Conservation (phyloP, 345 rosid genomes). For the Boechera divaricarpa region DNA sequence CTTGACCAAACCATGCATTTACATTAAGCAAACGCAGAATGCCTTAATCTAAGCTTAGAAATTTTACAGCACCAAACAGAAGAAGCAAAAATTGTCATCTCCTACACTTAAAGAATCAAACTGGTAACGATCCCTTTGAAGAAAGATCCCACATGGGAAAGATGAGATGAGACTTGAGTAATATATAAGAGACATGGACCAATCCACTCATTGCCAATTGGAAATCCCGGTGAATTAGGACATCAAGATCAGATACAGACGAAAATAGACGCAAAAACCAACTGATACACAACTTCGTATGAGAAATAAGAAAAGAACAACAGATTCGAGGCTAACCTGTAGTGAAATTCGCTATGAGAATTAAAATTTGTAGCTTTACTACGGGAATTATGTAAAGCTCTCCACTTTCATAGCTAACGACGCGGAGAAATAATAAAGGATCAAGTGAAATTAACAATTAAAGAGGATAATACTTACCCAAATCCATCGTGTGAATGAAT, state of each 20-base stretch:
- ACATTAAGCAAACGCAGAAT: too few species aligned
- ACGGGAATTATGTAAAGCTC: not conserved
- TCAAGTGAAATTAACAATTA: not conserved
- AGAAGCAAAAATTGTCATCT: not conserved
- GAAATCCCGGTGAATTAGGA: too few species aligned
- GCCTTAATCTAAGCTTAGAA: too few species aligned
- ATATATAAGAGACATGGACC: too few species aligned
- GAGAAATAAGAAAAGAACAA: too few species aligned
- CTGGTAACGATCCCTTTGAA: not conserved
- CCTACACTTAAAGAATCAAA: not conserved
- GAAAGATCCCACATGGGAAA: too few species aligned
- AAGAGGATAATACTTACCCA: not conserved
- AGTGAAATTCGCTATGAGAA: not conserved
- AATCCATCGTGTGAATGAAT: not conserved
- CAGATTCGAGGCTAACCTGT: not conserved
- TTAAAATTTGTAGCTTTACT: not conserved
- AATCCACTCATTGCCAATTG: too few species aligned
- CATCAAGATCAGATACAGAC: too few species aligned
- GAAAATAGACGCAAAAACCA: too few species aligned
- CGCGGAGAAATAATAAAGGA: not conserved
- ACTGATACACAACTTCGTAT: too few species aligned
- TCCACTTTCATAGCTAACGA: not conserved
- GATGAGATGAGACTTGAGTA: too few species aligned
- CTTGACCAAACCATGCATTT: too few species aligned
- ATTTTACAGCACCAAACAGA: not conserved